Evolutionary conservation across 768 basidiomycete genomes (phyloP).

Genomic region (Amanita subjunquillea): DNA sequence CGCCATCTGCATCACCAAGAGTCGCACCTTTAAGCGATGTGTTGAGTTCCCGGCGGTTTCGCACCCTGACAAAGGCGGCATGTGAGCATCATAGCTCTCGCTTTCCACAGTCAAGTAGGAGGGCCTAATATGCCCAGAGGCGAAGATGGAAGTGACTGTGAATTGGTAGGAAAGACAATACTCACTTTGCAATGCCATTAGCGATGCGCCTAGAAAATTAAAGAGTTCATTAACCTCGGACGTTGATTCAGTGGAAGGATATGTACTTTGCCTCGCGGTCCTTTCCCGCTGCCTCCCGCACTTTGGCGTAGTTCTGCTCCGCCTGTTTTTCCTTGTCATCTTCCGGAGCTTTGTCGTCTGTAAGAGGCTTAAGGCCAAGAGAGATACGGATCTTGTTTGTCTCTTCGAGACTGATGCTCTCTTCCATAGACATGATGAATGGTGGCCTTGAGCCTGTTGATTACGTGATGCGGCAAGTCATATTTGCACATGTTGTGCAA

Average conservation of each 20-base stretch:
- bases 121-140: slow-evolving; percentile 29
- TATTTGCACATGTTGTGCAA: slow-evolving; percentile 5
- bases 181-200: slow-evolving; percentile 85
- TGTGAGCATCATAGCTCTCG: slow-evolving; percentile 29
- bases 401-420: slow-evolving; percentile 87
- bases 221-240: slow-evolving; percentile 12
- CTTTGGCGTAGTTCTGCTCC: slow-evolving; percentile 75
- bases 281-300: slow-evolving; percentile 58
- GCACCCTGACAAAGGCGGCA: slow-evolving; percentile 57
- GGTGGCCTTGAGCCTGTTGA: slow-evolving; percentile 4
- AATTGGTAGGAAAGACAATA: slow-evolving; percentile 19
- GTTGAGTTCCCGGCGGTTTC: slow-evolving; percentile 89
- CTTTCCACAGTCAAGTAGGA: slow-evolving; percentile 13
- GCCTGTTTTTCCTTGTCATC: slow-evolving; percentile 75
- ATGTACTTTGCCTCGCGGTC: slow-evolving; percentile 72
- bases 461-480: slow-evolving; percentile 13
- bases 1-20: slow-evolving; percentile 78
- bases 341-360: slow-evolving; percentile 65
- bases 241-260: slow-evolving; percentile 3
- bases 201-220: slow-evolving; percentile 46
- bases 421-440: slow-evolving; percentile 59
- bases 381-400: slow-evolving; percentile 94
- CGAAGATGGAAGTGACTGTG: slow-evolving; percentile 39
- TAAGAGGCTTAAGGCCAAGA: slow-evolving; percentile 88
- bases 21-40: slow-evolving; percentile 87